These are phyloP conservation scores for Camelina sativa DNA, from an alignment of 345 rosid species.

Conservation along the genomic window DNA sequence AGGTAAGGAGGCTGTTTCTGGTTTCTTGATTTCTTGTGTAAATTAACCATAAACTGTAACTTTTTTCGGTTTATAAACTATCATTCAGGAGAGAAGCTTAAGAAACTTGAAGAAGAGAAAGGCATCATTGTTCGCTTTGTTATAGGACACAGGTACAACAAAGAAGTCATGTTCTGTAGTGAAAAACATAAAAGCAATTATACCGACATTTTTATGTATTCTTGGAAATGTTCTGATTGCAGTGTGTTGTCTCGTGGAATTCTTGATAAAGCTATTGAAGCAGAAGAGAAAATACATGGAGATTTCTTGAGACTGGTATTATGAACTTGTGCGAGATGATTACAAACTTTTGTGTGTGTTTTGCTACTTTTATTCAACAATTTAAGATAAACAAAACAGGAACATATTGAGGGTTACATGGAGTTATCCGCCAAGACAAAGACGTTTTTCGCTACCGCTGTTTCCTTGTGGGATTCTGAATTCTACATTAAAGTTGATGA, in stretches of 20 bases:
- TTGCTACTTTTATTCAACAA: not conserved
- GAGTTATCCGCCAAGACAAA: constrained; percentile 89
- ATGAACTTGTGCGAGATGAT: constrained; percentile 5
- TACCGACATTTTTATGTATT: not conserved
- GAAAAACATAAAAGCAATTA: not conserved
- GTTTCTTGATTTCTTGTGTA: not conserved
- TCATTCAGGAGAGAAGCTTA: constrained; percentile 59
- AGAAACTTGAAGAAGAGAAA: constrained; percentile 75
- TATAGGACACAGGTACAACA: constrained; percentile 78
- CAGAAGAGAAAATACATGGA: constrained; percentile 65
- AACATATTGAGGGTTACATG: constrained; percentile 81
- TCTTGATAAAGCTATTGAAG: constrained; percentile 78
- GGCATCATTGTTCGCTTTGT: constrained; percentile 85
- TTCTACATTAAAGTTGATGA: constrained; percentile 97
- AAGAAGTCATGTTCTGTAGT: constrained; percentile 15
- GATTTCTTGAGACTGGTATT: constrained; percentile 91
- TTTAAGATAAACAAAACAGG: constrained; percentile 49
- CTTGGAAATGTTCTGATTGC: constrained; percentile 19
- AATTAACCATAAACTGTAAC: not conserved
- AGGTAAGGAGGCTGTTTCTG: constrained; percentile 47
- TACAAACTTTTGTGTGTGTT: constrained; percentile 2
- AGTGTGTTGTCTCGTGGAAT: constrained; percentile 56
- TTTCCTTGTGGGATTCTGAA: constrained; percentile 85
- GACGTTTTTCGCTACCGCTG: constrained; percentile 72
- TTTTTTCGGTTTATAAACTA: not conserved